Conservation (phyloP, 805 yeast species). For the Peterozyma xylosa region DNA sequence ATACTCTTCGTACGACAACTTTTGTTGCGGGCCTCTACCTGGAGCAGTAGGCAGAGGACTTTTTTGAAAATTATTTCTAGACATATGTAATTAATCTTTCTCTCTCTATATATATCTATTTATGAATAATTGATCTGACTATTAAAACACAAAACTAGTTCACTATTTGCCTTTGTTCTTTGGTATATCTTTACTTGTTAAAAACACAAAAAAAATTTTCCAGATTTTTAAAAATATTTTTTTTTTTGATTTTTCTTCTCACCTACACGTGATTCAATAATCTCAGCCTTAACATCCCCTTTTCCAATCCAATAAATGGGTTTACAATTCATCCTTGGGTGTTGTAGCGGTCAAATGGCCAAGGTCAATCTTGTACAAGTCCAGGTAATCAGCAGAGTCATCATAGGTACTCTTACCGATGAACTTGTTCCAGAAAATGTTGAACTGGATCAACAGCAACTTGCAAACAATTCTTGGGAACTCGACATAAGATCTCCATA, state of each 20-base stretch:
- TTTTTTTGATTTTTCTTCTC: neutral
- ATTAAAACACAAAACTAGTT: slow-evolving; percentile 3
- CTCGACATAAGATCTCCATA: slow-evolving; percentile 55
- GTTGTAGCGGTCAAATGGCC: neutral
- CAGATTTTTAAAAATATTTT: slow-evolving; percentile 1
- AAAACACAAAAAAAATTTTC: slow-evolving; percentile 1
- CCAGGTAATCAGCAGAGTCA: neutral
- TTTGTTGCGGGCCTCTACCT: slow-evolving; percentile 7
- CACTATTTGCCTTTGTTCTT: no score
- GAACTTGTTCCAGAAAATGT: slow-evolving; percentile 65
- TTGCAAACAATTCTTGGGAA: slow-evolving; percentile 61
- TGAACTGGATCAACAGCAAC: slow-evolving; percentile 37
- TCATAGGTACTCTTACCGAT: slow-evolving; percentile 38
- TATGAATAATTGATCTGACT: neutral
- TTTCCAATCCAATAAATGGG: no score
- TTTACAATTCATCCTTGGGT: neutral
- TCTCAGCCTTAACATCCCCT: no score
- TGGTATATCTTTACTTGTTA: no score
- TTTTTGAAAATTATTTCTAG: no score
- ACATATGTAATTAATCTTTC: no score
- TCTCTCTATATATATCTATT: neutral
- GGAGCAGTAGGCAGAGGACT: neutral
- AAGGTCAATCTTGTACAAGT: neutral
- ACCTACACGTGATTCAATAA: no score
- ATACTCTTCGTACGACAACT: slow-evolving; percentile 43